Evolutionary conservation across 2,329 filamentous ascomycete genomes (phyloP), one percentile per base, ranked within the genome.

Genomic region (Coleophoma cylindrospora): DNA sequence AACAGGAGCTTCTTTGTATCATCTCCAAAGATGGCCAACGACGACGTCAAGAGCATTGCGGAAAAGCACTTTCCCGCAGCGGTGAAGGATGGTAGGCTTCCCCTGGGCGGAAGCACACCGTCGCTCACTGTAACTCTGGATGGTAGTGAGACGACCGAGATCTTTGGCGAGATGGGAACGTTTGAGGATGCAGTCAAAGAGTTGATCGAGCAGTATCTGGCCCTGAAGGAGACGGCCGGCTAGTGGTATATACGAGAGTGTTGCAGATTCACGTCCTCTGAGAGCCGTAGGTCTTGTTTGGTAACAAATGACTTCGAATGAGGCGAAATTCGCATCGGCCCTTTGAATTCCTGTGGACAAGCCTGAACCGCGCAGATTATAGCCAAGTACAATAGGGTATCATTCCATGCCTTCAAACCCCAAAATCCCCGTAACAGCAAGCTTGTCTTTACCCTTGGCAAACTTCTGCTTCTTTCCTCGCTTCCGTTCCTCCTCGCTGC

Each of bases 361-460:
- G 9, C 27, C 27, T 10, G 27, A 27, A 27, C 27, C 27, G 6
- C 27, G 27, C 27, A 27, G 27, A 7, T 27, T 27, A 27, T 27
- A 27, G 27, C 9, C 27, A 27, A 27, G 9, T 27, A 27, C 27
- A 15, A 27, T 15, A 21, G 40, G 44, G 43, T 47, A 47, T 50
- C 50, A 61, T 55, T 63, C 57, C 57, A 65, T 52, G 22, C 63
- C 63, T 50, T 63, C 57, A 43, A 66, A 63, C 38, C 58, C 57
- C 27, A 66, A 52, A 40, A 66, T 63, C 3, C 63, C 63, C 53
- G 60, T 64, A 17, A 60, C 60, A 34, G 46, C 47, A 46, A 58
- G 53, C 51, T 62, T 64, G 10, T 57, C 56, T 47, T 63, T 65
- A 8, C 55, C 57, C 38, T 62, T 66, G 4, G 59, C 59, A 47